Evolutionary conservation across 2,329 filamentous ascomycete genomes (phyloP), one percentile per base, ranked within the genome.

Genomic region (Sarocladium oryzae): DNA sequence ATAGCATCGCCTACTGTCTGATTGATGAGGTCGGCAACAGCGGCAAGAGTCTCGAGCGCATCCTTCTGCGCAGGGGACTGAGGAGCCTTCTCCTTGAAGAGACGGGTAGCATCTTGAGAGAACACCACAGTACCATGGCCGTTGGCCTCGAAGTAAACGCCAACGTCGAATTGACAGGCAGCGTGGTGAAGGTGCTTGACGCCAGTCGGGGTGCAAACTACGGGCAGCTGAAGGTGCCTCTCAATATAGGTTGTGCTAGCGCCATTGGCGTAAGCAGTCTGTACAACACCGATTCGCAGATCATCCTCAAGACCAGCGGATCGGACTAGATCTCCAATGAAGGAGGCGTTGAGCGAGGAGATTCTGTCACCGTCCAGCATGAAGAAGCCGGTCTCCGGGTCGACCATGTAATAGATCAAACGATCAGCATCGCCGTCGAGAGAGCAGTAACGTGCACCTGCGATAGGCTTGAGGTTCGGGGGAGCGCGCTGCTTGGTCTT

Each of bases 81-180:
- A 5, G 93, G 91, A 64, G 89, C 80, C 54, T 86, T 86, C 60
- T 82, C 86, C 58, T 78, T 79, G 71, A 99, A 95, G 46, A 81
- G 78, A 59, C 86, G 85, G 43, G 92, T 74, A 3, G 92, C 92
- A 54, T 88, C 84, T 53, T 86, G 81, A 1, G 89, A 95, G 77
- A 99, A 99, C 51, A 97, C 85, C 32, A 97, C 87, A 9, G 93
- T 99, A 57, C 93, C 93, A 69, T 99, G 93, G 26, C 93, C 93
- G 66, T 99, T 99, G 57, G 93, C 93, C 74, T 99, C 93, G 63
- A 99, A 99, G 74, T 99, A 99, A 50, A 97, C 89, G 52, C 93
- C 93, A 51, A 97, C 85, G 62, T 99, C 93, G 61, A 95, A 96
- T 58, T 91, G 88, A 62, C 88, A 84, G 35, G 93, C 93, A n/a